Evolutionary conservation across 2,329 filamentous ascomycete species (phyloP).

Genomic region (Colletotrichum acutatum): DNA sequence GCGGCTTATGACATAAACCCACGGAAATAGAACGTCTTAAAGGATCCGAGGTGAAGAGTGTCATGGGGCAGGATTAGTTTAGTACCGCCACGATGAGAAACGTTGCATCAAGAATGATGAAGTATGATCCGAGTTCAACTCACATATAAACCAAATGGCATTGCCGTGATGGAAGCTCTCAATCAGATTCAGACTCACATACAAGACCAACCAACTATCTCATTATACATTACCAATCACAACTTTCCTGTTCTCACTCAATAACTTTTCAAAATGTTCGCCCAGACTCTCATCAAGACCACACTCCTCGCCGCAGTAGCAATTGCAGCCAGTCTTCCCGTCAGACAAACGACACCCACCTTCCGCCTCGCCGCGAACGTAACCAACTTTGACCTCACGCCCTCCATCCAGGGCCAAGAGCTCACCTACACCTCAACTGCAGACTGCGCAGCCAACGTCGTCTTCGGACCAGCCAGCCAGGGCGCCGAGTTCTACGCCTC

Average conservation of each 20-base stretch:
- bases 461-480: background rate
- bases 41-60: background rate
- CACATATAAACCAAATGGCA: background rate
- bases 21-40: background rate
- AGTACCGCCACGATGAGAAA: background rate
- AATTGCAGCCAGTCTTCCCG: background rate
- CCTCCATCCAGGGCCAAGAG: conserved; percentile 17
- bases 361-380: conserved; percentile 21
- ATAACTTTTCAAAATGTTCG: background rate
- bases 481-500: background rate
- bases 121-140: background rate
- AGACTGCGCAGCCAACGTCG: background rate
- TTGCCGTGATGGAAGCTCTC: background rate
- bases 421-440: background rate
- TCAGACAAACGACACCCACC: background rate
- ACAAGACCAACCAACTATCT: background rate
- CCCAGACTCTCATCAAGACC: background rate
- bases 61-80: background rate
- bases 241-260: background rate
- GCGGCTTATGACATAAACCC: background rate
- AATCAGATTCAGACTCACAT: background rate
- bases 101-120: background rate
- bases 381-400: conserved; percentile 1
- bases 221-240: background rate
- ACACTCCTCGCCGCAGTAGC: background rate